Percentiles rank a stretch among this genome's conserved stretches.
Conservation (phyloP, 768 basidiomycete species). For the Coprinopsis sp. region DNA sequence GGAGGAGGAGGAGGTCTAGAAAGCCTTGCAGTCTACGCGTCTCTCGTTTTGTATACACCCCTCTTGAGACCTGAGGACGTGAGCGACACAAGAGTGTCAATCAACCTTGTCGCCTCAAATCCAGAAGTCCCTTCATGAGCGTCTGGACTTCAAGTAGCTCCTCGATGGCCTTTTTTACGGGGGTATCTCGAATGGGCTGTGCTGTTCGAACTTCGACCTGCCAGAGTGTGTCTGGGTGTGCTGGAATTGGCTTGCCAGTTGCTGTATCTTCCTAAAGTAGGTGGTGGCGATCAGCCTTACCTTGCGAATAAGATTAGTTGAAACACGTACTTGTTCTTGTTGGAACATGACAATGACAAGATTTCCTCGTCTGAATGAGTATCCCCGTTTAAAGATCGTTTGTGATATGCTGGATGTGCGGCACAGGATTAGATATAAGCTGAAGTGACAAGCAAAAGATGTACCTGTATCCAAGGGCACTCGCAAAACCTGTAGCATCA, state of each 20-base stretch:
- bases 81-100: conserved; percentile 23
- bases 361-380: conserved; percentile 64
- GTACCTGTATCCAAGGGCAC: conserved; percentile 72
- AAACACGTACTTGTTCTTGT: conserved; percentile 63
- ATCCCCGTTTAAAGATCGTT: conserved; percentile 72
- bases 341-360: conserved; percentile 81
- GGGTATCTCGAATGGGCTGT: conserved; percentile 70
- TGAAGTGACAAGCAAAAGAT: conserved; percentile 23
- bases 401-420: not conserved
- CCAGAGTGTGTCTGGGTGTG: conserved; percentile 79
- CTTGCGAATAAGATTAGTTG: not conserved
- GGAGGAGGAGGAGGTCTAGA: conserved; percentile 1
- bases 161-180: conserved; percentile 64
- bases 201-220: conserved; percentile 87
- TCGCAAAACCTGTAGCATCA: conserved; percentile 76
- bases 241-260: conserved; percentile 70
- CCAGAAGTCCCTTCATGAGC: conserved; percentile 80
- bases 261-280: conserved; percentile 61
- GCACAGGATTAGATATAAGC: not conserved
- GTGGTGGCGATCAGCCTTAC: conserved; percentile 5
- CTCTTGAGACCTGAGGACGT: too few relatives aligned
- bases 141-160: conserved; percentile 77
- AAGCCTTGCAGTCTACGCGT: too few relatives aligned
- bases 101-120: conserved; percentile 69
- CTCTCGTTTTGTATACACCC: too few relatives aligned